These are phyloP conservation scores for Histomonas meleagridis DNA, from an alignment of 208 protist genomes.

Conservation along the genomic window DNA sequence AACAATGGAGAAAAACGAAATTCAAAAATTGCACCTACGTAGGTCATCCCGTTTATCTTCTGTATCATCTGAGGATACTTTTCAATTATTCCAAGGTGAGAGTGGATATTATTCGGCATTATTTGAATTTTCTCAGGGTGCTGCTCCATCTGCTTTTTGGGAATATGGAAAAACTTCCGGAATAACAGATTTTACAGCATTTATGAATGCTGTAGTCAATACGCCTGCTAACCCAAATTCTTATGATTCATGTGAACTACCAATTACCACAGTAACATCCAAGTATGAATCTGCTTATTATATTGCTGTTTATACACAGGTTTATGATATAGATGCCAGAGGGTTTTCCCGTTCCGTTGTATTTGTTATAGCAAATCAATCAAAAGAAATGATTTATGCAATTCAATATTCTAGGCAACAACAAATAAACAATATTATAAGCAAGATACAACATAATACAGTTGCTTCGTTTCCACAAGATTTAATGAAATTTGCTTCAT, in stretches of 20 bases:
- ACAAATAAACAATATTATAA: background rate
- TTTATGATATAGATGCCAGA: background rate
- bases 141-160: background rate
- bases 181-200: background rate
- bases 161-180: background rate
- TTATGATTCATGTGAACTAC: background rate
- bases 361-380: slow-evolving; percentile 1
- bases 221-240: background rate
- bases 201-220: background rate
- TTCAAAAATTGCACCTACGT: too few relatives aligned
- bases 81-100: too few relatives aligned
- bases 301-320: background rate
- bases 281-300: background rate
- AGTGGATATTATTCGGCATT: background rate
- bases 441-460: background rate
- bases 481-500: background rate
- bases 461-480: background rate
- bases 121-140: background rate
- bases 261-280: background rate
- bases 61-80: too few relatives aligned
- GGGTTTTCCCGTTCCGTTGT: background rate
- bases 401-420: too few relatives aligned
- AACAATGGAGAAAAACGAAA: too few relatives aligned
- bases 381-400: background rate
- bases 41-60: too few relatives aligned